These are phyloP conservation scores for Arthroderma uncinatum DNA, from an alignment of 2,329 filamentous ascomycete genomes.

Conservation along the genomic window DNA sequence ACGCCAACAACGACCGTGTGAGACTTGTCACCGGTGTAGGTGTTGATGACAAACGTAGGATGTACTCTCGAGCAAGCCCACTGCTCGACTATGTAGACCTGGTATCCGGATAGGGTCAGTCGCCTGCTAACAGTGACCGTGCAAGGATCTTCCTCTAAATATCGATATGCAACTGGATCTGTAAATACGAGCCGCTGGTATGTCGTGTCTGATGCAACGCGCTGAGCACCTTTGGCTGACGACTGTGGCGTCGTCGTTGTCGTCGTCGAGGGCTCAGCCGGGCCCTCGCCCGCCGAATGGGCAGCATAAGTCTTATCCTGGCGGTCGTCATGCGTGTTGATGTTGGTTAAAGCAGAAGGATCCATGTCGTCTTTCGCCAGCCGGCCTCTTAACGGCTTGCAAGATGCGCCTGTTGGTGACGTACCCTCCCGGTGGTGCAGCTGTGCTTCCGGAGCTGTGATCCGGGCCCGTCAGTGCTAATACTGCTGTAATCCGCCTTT, in stretches of 20 bases:
- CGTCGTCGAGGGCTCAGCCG: background rate
- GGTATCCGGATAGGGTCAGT: conserved; percentile 65
- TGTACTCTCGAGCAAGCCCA: conserved; percentile 90
- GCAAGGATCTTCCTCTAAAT: conserved; percentile 72
- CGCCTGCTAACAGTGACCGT: conserved; percentile 65
- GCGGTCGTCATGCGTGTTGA: background rate
- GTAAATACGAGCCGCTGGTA: conserved; percentile 51
- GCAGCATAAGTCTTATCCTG: background rate
- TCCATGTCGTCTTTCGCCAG: background rate
- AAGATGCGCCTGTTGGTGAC: background rate
- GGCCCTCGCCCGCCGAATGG: background rate
- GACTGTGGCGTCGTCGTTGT: background rate
- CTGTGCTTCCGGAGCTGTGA: too few species aligned
- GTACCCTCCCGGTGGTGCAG: background rate
- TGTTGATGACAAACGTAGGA: conserved; percentile 83
- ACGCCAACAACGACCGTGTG: conserved; percentile 71
- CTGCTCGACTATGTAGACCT: conserved; percentile 90
- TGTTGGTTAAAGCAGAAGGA: background rate
- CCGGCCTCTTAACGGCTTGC: background rate
- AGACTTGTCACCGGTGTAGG: conserved; percentile 76
- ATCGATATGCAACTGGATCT: conserved; percentile 56
- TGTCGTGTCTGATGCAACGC: background rate
- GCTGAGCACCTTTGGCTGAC: background rate
- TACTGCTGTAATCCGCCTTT: background rate
- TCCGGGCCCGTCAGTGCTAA: background rate